These are phyloP conservation scores for Coleophoma cylindrospora DNA, from an alignment of 2,329 filamentous ascomycete species.

Conservation along the genomic window DNA sequence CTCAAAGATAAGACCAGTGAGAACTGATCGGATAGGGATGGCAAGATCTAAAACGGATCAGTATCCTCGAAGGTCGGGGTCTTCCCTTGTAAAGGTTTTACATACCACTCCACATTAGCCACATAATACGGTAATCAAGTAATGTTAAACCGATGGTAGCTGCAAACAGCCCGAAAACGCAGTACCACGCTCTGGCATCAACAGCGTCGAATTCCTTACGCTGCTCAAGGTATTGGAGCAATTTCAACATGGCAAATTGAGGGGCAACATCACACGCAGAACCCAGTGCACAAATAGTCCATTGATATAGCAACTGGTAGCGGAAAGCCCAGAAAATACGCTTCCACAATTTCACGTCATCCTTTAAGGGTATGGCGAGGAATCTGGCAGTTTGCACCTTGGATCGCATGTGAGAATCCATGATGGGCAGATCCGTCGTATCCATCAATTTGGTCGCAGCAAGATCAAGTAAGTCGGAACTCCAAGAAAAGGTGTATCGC, in stretches of 20 bases:
- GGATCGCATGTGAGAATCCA: constrained; percentile 48
- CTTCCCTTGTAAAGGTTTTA: background rate
- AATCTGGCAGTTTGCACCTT: constrained; percentile 43
- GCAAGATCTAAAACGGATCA: constrained; percentile 5
- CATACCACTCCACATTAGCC: constrained; percentile 11
- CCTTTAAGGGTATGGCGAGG: constrained; percentile 35
- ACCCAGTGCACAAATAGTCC: constrained; percentile 8
- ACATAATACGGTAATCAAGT: constrained; percentile 13
- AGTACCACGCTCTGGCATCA: constrained; percentile 12
- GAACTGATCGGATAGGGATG: constrained; percentile 57
- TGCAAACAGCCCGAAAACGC: constrained; percentile 10
- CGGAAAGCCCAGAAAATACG: constrained; percentile 52
- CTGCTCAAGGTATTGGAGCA: constrained; percentile 15
- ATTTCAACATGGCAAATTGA: constrained; percentile 13
- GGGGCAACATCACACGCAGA: constrained; percentile 11
- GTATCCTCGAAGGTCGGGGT: background rate
- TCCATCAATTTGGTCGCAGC: constrained; percentile 56
- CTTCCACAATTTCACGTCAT: constrained; percentile 49
- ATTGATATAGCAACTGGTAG: constrained; percentile 48
- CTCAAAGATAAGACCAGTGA: constrained; percentile 67
- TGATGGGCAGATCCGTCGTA: constrained; percentile 53
- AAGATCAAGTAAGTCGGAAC: constrained; percentile 43
- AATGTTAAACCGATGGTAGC: constrained; percentile 8
- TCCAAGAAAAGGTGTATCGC: constrained; percentile 63
- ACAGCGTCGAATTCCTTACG: constrained; percentile 9